Conservation (phyloP, 2,329 filamentous ascomycete species). For the Beauveria pseudobassiana region DNA sequence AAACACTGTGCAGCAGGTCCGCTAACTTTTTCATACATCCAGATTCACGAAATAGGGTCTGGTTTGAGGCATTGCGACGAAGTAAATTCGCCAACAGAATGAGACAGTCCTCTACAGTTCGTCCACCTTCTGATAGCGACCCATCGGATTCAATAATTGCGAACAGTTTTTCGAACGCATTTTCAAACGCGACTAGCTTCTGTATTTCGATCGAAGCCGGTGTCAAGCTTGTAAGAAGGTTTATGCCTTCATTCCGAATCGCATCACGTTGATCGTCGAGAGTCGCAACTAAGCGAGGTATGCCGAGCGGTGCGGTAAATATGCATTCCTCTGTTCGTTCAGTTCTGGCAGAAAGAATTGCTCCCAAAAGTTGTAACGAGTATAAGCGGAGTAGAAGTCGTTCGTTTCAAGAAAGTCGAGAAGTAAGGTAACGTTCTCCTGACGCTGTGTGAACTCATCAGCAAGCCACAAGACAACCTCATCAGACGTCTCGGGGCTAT, state of each 20-base stretch:
- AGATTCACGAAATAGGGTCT: constrained; percentile 87
- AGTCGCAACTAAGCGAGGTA: constrained; percentile 74
- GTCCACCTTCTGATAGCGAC: constrained; percentile 71
- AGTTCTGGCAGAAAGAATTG: constrained; percentile 76
- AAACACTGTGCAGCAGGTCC: constrained; percentile 56
- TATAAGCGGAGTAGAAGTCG: constrained; percentile 93
- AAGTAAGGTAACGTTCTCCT: constrained; percentile 90
- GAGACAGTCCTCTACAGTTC: constrained; percentile 86
- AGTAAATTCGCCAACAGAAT: constrained; percentile 86
- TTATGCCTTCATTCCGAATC: constrained; percentile 77
- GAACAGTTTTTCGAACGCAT: constrained; percentile 84
- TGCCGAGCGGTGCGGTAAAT: constrained; percentile 78
- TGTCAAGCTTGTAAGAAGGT: constrained; percentile 82
- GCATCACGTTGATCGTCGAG: constrained; percentile 83
- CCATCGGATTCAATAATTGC: constrained; percentile 76
- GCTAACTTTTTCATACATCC: constrained; percentile 70
- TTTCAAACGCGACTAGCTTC: constrained; percentile 92
- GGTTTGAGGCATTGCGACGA: constrained; percentile 81
- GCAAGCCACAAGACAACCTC: constrained; percentile 95
- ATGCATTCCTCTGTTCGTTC: constrained; percentile 94
- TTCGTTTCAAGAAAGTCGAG: constrained; percentile 79
- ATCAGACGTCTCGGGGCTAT: constrained; percentile 85
- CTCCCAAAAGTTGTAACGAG: constrained; percentile 78
- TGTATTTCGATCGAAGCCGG: constrained; percentile 82
- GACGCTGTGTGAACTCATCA: constrained; percentile 94